These are phyloP conservation scores for Leucoagaricus sp. DNA, from an alignment of 1,284 basidiomycete species.

Conservation along the genomic window DNA sequence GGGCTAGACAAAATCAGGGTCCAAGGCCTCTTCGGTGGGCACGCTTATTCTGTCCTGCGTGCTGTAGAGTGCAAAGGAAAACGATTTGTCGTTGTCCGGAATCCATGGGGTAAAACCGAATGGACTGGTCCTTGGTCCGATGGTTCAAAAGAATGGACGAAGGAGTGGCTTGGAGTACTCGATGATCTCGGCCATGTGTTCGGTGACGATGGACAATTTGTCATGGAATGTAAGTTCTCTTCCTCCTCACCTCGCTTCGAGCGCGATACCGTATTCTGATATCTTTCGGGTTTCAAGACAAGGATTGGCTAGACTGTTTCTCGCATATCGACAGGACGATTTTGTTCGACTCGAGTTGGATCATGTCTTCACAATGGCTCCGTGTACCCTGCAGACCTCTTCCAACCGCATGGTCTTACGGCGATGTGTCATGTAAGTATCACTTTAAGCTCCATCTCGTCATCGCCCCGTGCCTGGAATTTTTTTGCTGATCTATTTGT, in stretches of 20 bases:
- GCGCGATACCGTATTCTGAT: neutral
- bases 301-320: conserved; percentile 53
- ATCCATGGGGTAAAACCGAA: conserved; percentile 54
- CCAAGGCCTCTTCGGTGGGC: conserved; percentile 42
- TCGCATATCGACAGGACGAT: conserved; percentile 49
- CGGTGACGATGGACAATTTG: conserved; percentile 56
- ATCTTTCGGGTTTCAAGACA: conserved; percentile 31
- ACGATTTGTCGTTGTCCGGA: conserved; percentile 51
- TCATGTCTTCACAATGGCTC: conserved; percentile 55
- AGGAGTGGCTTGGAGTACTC: conserved; percentile 47
- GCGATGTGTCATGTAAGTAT: conserved; percentile 44
- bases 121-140: conserved; percentile 61
- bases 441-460: neutral
- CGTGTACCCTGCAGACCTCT: conserved; percentile 42
- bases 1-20: conserved; percentile 31
- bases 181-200: conserved; percentile 41
- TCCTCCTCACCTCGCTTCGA: neutral
- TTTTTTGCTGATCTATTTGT: neutral
- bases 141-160: conserved; percentile 57
- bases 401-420: conserved; percentile 49
- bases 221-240: conserved; percentile 52
- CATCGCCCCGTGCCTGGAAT: no score
- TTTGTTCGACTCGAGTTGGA: conserved; percentile 53
- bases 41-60: conserved; percentile 54
- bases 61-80: conserved; percentile 50